Evolutionary conservation across 192 early-diverging fungal species (phyloP), one percentile per base, ranked within the genome.

Genomic region (Geranomyces michiganensis): DNA sequence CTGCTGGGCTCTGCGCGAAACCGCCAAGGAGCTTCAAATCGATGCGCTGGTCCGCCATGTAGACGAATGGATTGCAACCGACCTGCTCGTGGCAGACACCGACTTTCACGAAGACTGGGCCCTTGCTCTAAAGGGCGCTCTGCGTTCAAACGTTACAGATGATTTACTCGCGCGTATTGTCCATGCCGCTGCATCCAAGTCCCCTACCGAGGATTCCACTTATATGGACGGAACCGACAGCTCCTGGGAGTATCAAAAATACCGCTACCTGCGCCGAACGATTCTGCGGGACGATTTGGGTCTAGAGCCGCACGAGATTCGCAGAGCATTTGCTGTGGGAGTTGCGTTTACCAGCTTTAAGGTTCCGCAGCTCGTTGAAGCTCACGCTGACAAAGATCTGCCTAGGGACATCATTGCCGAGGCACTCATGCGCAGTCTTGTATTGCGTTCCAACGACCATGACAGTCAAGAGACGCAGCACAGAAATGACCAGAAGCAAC

Each of bases 321-420:
- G 45, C 17, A 8, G 51, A 15, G 21, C 48, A 33, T 72, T 72
- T 5, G 32, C 46, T 0, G 43, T 51, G 2, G 26, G 24, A 0
- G 70, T 72, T 24, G 36, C 41, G 17, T 72, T 72, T 61, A 72
- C 70, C 0, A 21, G 32, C 21, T 72, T 72, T 51, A 61, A 60
- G 6, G 64, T 72, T 13, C 24, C 59, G 19, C 59, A 72, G 49
- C 48, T 72, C 24, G 31, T 31, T 17, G 70, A 72, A 33, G 70
- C 70, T 14, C 62, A 72, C 49, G 62, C 15, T 10, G 70, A 72
- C 44, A 21, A 44, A 5, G 60, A 22, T 47, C 41, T 72, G 7
- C 70, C 70, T 13, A n/a, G 70, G 21, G 70, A 72, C 31, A 55
- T 72, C 70, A 64, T 72, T 1, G 70, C 70, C 33, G 70, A 64